Base-by-base conservation (phyloP, 1,284 basidiomycete species). In the Ceratobasidium sp. region DNA sequence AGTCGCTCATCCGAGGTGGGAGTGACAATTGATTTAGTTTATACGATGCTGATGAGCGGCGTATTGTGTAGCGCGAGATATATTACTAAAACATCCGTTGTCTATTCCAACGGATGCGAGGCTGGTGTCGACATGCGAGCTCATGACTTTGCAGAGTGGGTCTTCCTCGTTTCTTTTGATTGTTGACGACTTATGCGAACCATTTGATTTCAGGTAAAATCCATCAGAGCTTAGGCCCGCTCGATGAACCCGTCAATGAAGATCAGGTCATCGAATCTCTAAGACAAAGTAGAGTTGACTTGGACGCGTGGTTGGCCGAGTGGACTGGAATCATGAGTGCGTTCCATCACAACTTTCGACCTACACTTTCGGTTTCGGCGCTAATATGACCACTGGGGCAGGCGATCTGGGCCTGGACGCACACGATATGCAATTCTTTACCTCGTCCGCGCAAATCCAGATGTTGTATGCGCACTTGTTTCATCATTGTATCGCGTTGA, bases 41-140 rank as follows among this genome's bases (percentile, higher is more conserved):
- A 27, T 57, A 6, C 7, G 7, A 31, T 11, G 36, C 36, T 41
- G 11, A 41, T 41, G 31, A n/a, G 41, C 24, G 15, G 45, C 17
- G 11, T 9, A 6, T 19, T 31, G 14, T 47, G 19, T 33, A 69
- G 78, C 78, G 1, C 65, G 78, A 47, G 63, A 76, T 45, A 76
- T 75, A 5, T 73, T 79, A 6, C 47, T 79, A 14, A 76, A 76
- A 24, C 78, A 79, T 69, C 77, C 78, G 33, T 54, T 76, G 15
- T 75, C 76, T 9, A 76, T 78, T 41, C 72, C 76, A 15, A 79
- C 78, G 24, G 77, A 78, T 45, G 75, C 73, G 8, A 64, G 77
- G 36, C 73, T 79, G 8, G 77, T 78, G 14, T 78, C 77, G n/a
- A 79, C 78, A 1, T 78, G 77, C 60, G 76, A 79, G 54, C 60